Evolutionary conservation across 768 basidiomycete genomes (phyloP).

Genomic region (Suillus spraguei): DNA sequence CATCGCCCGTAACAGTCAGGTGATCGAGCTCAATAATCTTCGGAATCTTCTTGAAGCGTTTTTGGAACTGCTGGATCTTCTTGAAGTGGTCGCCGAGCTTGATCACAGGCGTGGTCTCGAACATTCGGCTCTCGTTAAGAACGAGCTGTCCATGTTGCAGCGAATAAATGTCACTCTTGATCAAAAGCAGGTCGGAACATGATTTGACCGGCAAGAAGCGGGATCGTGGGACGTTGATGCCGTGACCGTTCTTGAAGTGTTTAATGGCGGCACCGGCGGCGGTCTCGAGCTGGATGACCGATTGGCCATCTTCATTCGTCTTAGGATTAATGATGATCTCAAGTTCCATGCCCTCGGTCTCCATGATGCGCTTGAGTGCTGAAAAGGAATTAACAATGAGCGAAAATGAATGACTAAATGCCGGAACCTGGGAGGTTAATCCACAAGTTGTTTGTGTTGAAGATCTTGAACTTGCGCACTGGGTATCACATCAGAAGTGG

Average conservation of each 20-base stretch:
- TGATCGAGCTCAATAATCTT: slow-evolving; percentile 75
- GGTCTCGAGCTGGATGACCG: slow-evolving; percentile 79
- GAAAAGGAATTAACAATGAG: slow-evolving; percentile 11
- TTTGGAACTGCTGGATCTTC: slow-evolving; percentile 72
- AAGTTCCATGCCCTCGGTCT: slow-evolving; percentile 64
- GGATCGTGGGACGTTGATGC: slow-evolving; percentile 72
- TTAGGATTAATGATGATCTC: slow-evolving; percentile 84
- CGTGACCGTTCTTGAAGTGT: slow-evolving; percentile 66
- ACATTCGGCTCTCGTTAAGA: slow-evolving; percentile 60
- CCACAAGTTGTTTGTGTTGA: slow-evolving; percentile 75
- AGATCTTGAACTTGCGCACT: slow-evolving; percentile 79
- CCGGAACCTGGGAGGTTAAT: slow-evolving; percentile 47
- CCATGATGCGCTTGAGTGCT: slow-evolving; percentile 80
- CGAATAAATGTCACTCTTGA: slow-evolving; percentile 72
- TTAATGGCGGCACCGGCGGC: slow-evolving; percentile 78
- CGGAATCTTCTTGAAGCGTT: slow-evolving; percentile 76
- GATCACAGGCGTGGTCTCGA: slow-evolving; percentile 68
- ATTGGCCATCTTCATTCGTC: slow-evolving; percentile 65
- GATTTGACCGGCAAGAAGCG: slow-evolving; percentile 72
- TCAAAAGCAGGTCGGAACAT: slow-evolving; percentile 64
- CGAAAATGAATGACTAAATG: background rate
- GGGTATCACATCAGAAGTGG: background rate
- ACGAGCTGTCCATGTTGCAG: slow-evolving; percentile 69
- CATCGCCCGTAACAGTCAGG: slow-evolving; percentile 71
- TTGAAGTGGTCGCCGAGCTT: slow-evolving; percentile 81